Conservation (phyloP, 495 filamentous ascomycete genomes). For the Neurospora sp. region DNA sequence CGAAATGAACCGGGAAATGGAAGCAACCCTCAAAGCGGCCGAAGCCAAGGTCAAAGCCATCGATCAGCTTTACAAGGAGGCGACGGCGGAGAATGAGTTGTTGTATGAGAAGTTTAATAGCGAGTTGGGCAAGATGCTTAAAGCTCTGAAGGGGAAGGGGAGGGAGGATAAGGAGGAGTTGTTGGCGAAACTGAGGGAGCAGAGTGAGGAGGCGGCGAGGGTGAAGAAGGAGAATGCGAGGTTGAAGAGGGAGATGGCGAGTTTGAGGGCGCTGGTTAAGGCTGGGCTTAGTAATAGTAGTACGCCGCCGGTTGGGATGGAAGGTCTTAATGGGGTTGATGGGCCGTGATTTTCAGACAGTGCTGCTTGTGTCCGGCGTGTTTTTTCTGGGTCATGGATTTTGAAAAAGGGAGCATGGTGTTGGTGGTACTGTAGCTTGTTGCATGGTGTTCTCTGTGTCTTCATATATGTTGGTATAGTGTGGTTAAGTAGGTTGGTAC, state of each 20-base stretch:
- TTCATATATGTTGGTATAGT: not conserved
- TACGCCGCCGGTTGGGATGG: not conserved
- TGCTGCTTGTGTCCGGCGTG: not conserved
- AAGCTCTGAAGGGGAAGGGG: constrained; percentile 55
- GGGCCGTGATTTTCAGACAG: not conserved
- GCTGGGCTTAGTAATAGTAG: constrained; percentile 4
- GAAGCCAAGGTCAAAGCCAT: constrained; percentile 74
- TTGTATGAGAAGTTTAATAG: constrained; percentile 88
- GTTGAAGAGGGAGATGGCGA: constrained; percentile 42
- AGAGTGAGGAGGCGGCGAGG: constrained; percentile 56
- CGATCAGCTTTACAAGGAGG: constrained; percentile 81
- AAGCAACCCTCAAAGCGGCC: constrained; percentile 55
- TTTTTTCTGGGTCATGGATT: not conserved
- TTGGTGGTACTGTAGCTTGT: not conserved
- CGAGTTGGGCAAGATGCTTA: constrained; percentile 75
- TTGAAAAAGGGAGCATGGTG: not conserved
- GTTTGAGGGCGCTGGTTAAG: constrained; percentile 37
- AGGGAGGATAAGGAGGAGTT: constrained; percentile 67
- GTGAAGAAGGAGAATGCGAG: constrained; percentile 71
- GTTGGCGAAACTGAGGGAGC: constrained; percentile 52
- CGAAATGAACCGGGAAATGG: constrained; percentile 54
- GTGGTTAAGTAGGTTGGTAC: not conserved
- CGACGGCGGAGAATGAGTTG: constrained; percentile 86
- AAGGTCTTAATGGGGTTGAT: not conserved
- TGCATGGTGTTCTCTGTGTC: not conserved